Conservation (phyloP, 2,329 filamentous ascomycete species). For the Nannizziopsis barbatae region DNA sequence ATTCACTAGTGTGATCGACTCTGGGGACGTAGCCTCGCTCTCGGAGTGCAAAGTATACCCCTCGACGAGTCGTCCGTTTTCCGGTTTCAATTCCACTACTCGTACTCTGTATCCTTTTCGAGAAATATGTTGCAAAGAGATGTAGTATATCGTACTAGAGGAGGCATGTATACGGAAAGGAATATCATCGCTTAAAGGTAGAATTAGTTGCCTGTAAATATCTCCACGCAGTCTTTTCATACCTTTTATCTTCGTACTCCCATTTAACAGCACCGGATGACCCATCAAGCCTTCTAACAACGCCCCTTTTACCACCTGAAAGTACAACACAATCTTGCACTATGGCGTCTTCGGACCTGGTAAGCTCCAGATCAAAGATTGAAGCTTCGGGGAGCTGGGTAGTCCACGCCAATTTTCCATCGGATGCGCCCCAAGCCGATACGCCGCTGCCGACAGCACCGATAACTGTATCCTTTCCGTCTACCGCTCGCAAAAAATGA, state of each 20-base stretch:
- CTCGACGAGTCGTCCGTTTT: conserved; percentile 59
- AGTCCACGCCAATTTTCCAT: conserved; percentile 69
- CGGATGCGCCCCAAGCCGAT: conserved; percentile 70
- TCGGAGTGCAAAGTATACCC: conserved; percentile 65
- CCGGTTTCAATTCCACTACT: conserved; percentile 59
- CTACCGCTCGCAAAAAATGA: conserved; percentile 55
- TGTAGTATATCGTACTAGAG: conserved; percentile 58
- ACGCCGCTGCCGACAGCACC: conserved; percentile 61
- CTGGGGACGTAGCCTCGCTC: conserved; percentile 48
- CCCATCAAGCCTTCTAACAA: conserved; percentile 61
- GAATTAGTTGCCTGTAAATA: background rate
- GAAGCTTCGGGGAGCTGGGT: conserved; percentile 44
- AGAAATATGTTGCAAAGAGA: conserved; percentile 57
- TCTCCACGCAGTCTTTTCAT: background rate
- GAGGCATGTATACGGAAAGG: conserved; percentile 67
- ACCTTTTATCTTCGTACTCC: conserved; percentile 59
- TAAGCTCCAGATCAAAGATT: conserved; percentile 52
- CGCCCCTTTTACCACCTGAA: conserved; percentile 44
- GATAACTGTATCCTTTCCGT: conserved; percentile 65
- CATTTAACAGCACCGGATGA: conserved; percentile 63
- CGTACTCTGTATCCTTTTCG: conserved; percentile 64
- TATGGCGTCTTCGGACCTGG: conserved; percentile 49
- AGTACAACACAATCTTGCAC: conserved; percentile 57
- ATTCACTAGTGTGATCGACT: conserved; percentile 33
- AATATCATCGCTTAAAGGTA: conserved; percentile 48